Conservation (phyloP, 2,329 filamentous ascomycete genomes). For the Claviceps cyperi region DNA sequence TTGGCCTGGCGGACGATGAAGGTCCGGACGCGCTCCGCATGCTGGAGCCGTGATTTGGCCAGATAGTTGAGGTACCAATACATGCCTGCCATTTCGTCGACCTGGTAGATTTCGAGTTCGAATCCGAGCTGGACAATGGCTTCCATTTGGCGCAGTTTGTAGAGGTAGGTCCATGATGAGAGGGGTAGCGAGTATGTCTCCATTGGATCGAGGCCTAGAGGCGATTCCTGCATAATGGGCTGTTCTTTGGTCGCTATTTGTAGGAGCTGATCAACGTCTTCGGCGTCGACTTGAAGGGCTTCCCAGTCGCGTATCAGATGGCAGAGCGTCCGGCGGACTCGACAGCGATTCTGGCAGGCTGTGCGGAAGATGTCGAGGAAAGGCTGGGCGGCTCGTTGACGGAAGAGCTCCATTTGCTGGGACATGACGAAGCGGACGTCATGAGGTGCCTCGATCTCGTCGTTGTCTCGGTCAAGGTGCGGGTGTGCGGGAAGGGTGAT, state of each 20-base stretch:
- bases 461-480: slow-evolving; percentile 59
- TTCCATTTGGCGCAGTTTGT: slow-evolving; percentile 81
- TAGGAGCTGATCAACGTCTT: slow-evolving; percentile 58
- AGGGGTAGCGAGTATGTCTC: slow-evolving; percentile 57
- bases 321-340: slow-evolving; percentile 76
- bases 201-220: slow-evolving; percentile 21
- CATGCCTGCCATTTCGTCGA: slow-evolving; percentile 74
- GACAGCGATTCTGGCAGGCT: slow-evolving; percentile 79
- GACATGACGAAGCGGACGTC: slow-evolving; percentile 63
- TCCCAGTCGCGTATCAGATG: slow-evolving; percentile 79
- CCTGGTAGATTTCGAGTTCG: slow-evolving; percentile 79
- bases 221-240: slow-evolving; percentile 34
- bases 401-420: slow-evolving; percentile 56
- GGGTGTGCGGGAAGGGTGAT: slow-evolving; percentile 58
- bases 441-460: slow-evolving; percentile 58
- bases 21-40: slow-evolving; percentile 59
- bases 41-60: slow-evolving; percentile 49
- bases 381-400: slow-evolving; percentile 46
- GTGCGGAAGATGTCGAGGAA: slow-evolving; percentile 76
- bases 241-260: slow-evolving; percentile 46
- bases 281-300: slow-evolving; percentile 64
- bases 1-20: slow-evolving; percentile 36
- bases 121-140: slow-evolving; percentile 85
- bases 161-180: slow-evolving; percentile 77
- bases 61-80: slow-evolving; percentile 80